phyloP scores from a whole-genome alignment of 2,329 filamentous ascomycete genomes.

The Dactylonectria estremocensis region DNA sequence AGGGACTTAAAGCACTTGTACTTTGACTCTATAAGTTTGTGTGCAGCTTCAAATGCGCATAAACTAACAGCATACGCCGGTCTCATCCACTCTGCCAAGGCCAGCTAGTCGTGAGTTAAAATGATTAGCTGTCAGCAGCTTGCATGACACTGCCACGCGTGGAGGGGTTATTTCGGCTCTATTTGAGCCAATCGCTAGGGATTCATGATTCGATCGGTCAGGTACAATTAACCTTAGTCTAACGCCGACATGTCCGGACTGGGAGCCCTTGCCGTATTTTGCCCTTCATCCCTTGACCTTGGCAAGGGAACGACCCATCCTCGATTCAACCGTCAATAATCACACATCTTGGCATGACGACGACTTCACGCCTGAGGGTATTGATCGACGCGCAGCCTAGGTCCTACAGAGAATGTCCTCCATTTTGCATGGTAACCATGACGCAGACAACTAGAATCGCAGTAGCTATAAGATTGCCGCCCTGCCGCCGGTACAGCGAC shows the following conservation, averaged over 20 bases:
- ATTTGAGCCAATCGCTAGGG: not conserved
- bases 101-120: not conserved
- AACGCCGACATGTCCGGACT: not conserved
- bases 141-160: not conserved
- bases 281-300: not conserved
- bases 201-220: not conserved
- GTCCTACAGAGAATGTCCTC: not conserved
- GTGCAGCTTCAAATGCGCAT: no score
- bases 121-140: not conserved
- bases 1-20: not conserved
- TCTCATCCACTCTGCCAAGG: not conserved
- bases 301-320: not conserved
- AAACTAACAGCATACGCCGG: no score
- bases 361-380: not conserved
- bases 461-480: not conserved
- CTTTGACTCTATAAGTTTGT: not conserved
- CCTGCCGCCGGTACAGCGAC: not conserved
- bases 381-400: conserved; percentile 6
- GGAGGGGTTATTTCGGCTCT: not conserved
- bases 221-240: not conserved
- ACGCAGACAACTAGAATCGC: not conserved
- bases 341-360: conserved; percentile 12
- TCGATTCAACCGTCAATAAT: not conserved
- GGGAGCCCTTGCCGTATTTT: not conserved
- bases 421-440: not conserved